These are phyloP conservation scores for Cytospora piceae DNA, from an alignment of 2,329 filamentous ascomycete species.

Conservation along the genomic window DNA sequence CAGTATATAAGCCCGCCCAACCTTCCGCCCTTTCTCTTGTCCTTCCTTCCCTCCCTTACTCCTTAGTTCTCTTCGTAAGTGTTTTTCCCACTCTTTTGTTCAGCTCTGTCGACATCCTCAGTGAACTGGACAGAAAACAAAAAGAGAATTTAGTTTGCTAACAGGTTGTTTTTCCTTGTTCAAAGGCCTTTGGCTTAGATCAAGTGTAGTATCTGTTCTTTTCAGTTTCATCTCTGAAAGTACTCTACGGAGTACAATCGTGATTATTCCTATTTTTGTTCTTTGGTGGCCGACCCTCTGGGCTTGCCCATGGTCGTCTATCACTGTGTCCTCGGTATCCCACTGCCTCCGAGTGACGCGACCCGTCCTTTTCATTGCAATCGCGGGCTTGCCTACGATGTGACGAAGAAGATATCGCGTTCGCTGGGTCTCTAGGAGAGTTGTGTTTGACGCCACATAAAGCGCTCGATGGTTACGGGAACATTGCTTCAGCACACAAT, in stretches of 20 bases:
- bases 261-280: constrained; percentile 86
- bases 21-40: constrained; percentile 27
- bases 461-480: too few relatives aligned
- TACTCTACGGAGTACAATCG: constrained; percentile 70
- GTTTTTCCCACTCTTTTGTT: too few relatives aligned
- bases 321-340: constrained; percentile 77
- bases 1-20: constrained; percentile 33
- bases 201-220: constrained; percentile 97
- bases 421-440: too few relatives aligned
- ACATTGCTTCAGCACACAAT: too few relatives aligned
- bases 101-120: too few relatives aligned
- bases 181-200: constrained; percentile 81
- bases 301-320: constrained; percentile 68
- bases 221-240: constrained; percentile 97
- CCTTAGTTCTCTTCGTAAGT: constrained; percentile 54
- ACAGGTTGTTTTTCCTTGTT: constrained; percentile 23
- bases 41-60: constrained; percentile 57
- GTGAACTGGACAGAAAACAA: too few relatives aligned
- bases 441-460: too few relatives aligned
- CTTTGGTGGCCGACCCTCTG: constrained; percentile 59
- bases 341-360: constrained; percentile 76
- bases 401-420: constrained; percentile 54
- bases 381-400: constrained; percentile 54
- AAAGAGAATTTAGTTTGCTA: too few relatives aligned
- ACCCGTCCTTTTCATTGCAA: constrained; percentile 63